phyloP scores from a whole-genome alignment of 352 stramenopile species.

The Pythium aquatile region DNA sequence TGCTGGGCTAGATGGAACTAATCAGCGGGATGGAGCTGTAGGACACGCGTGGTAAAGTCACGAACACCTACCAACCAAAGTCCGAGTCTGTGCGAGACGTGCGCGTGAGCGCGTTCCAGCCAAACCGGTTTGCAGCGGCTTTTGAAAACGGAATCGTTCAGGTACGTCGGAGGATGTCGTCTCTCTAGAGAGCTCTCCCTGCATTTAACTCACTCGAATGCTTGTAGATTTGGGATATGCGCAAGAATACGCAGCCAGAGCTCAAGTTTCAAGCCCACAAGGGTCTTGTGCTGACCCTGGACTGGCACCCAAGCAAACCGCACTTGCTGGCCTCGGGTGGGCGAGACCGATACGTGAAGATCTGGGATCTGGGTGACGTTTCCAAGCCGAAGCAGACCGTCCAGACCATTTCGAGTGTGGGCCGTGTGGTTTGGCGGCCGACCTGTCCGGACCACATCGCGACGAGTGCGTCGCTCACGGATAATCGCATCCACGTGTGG shows the following conservation, averaged over 20 bases:
- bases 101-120: slow-evolving; percentile 67
- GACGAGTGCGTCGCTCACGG: slow-evolving; percentile 80
- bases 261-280: slow-evolving; percentile 88
- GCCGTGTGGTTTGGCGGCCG: slow-evolving; percentile 75
- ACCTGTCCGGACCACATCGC: slow-evolving; percentile 81
- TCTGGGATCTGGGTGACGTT: slow-evolving; percentile 76
- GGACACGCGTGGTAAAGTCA: slow-evolving; percentile 76
- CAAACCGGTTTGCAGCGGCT: slow-evolving; percentile 75
- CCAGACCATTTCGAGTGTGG: slow-evolving; percentile 83
- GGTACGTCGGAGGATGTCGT: slow-evolving; percentile 23
- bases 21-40: not conserved
- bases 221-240: slow-evolving; percentile 78
- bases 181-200: too few relatives aligned
- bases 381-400: slow-evolving; percentile 82
- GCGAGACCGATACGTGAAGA: slow-evolving; percentile 85
- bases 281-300: slow-evolving; percentile 75
- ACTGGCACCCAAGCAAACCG: slow-evolving; percentile 75
- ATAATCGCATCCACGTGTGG: slow-evolving; percentile 89
- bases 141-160: slow-evolving; percentile 88
- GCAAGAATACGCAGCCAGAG: slow-evolving; percentile 77
- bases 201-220: too few relatives aligned
- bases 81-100: slow-evolving; percentile 86
- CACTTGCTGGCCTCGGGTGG: slow-evolving; percentile 77
- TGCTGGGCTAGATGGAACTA: not conserved
- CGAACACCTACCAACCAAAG: slow-evolving; percentile 81